Evolutionary conservation across 1,284 basidiomycete genomes (phyloP).

Genomic region (Ustanciosporium gigantosporum): DNA sequence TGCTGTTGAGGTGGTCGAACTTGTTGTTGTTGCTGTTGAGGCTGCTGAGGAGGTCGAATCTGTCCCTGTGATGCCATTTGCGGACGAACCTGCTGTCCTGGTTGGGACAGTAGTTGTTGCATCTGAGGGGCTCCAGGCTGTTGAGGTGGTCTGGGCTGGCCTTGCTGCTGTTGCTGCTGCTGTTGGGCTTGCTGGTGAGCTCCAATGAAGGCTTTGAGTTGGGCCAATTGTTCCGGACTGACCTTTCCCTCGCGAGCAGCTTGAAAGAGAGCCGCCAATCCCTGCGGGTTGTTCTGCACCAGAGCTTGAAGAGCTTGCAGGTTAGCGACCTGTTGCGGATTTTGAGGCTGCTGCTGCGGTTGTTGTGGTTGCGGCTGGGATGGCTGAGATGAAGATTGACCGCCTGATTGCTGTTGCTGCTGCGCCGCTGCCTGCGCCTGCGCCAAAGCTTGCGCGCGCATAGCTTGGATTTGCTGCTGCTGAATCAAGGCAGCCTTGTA

Average conservation of each 20-base stretch:
- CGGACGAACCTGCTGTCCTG: constrained; percentile 6
- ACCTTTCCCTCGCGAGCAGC: constrained; percentile 51
- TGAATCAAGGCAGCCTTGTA: constrained; percentile 39
- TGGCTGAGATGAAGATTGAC: constrained; percentile 13
- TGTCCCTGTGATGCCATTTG: too few relatives aligned
- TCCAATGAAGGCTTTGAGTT: constrained; percentile 40
- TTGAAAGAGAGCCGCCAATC: constrained; percentile 43
- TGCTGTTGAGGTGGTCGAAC: constrained; percentile 6
- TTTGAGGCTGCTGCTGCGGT: constrained; percentile 12
- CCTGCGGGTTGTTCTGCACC: constrained; percentile 51
- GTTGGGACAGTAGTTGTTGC: constrained; percentile 8
- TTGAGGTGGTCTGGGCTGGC: constrained; percentile 1
- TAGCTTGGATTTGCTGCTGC: constrained; percentile 41
- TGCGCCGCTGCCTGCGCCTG: constrained; percentile 23
- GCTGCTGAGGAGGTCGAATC: constrained; percentile 13
- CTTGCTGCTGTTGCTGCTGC: constrained; percentile 6
- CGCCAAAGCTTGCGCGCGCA: constrained; percentile 31
- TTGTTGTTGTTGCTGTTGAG: constrained; percentile 10
- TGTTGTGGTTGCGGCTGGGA: constrained; percentile 11
- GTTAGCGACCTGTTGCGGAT: constrained; percentile 6
- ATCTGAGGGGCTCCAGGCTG: constrained; percentile 1
- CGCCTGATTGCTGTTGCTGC: constrained; percentile 16
- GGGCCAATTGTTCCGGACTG: constrained; percentile 46
- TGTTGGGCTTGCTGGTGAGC: constrained; percentile 29
- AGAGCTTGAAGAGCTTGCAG: constrained; percentile 43